These are phyloP conservation scores for Xylariaceae sp. DNA, from an alignment of 2,329 filamentous ascomycete genomes.

Conservation along the genomic window DNA sequence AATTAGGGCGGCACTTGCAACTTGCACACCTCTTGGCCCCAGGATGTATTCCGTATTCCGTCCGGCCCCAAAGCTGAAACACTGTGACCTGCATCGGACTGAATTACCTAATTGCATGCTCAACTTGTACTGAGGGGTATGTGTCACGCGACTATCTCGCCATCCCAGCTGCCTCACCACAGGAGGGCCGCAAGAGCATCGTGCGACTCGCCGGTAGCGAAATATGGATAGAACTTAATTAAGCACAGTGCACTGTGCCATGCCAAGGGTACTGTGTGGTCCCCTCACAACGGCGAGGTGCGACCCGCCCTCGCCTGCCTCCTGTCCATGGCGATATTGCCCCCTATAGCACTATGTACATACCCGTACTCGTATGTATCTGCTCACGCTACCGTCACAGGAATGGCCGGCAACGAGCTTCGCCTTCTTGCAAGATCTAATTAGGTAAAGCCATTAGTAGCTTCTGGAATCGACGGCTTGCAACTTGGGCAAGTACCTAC, in stretches of 20 bases:
- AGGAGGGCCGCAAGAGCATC: constrained; percentile 2
- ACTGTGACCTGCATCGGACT: not conserved
- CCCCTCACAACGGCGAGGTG: not conserved
- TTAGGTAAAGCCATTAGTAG: not conserved
- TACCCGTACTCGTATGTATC: too few relatives aligned
- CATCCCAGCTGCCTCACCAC: constrained; percentile 14
- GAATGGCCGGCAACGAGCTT: not conserved
- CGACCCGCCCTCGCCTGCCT: not conserved
- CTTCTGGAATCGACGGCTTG: not conserved
- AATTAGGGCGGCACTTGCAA: not conserved
- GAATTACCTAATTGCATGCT: not conserved
- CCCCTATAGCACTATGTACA: too few relatives aligned
- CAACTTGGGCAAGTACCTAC: too few relatives aligned
- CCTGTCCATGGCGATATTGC: not conserved
- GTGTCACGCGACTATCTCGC: constrained; percentile 21
- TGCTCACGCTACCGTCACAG: not conserved
- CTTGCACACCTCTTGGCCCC: too few relatives aligned
- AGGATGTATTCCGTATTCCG: not conserved
- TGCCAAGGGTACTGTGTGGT: not conserved
- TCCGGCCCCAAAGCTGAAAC: not conserved
- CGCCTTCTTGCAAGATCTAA: not conserved
- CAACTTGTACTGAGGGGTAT: constrained; percentile 12
- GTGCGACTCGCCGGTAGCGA: constrained; percentile 7
- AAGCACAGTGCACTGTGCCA: not conserved
- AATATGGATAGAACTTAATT: not conserved